These are phyloP conservation scores for Cerrena zonata DNA, from an alignment of 1,284 basidiomycete species.

Conservation along the genomic window DNA sequence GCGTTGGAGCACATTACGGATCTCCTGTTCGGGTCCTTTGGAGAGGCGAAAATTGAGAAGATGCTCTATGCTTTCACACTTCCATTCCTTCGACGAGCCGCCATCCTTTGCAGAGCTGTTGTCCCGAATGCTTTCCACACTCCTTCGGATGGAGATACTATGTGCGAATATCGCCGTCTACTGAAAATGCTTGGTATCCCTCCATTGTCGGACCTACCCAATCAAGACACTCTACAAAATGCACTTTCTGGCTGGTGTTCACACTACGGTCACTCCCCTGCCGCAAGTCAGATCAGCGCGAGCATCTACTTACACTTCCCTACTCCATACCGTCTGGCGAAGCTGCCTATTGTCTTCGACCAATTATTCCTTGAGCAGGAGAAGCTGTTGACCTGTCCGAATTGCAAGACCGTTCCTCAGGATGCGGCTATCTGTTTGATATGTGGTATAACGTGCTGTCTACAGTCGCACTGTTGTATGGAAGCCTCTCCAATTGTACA, in stretches of 20 bases:
- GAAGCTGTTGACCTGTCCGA: conserved; percentile 65
- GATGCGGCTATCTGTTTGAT: conserved; percentile 90
- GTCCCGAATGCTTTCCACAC: conserved; percentile 58
- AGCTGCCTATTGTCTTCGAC: conserved; percentile 80
- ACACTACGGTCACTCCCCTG: conserved; percentile 72
- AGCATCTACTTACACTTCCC: conserved; percentile 80
- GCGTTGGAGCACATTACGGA: conserved; percentile 76
- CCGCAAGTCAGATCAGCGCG: conserved; percentile 66
- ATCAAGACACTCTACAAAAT: conserved; percentile 77
- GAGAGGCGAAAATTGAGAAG: conserved; percentile 78
- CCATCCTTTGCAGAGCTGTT: conserved; percentile 79
- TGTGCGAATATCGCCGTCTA: conserved; percentile 75
- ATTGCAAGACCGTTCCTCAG: conserved; percentile 75
- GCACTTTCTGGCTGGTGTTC: conserved; percentile 79
- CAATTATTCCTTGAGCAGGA: conserved; percentile 72
- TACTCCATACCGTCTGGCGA: conserved; percentile 77
- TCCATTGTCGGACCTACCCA: conserved; percentile 67
- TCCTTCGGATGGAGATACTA: conserved; percentile 30
- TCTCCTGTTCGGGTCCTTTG: conserved; percentile 69
- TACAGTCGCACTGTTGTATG: conserved; percentile 90
- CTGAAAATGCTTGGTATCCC: conserved; percentile 76
- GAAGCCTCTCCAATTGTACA: conserved; percentile 56
- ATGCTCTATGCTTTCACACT: conserved; percentile 85
- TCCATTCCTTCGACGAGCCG: conserved; percentile 87
- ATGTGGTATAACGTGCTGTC: conserved; percentile 85